These are phyloP conservation scores for Ceratobasidium theobromae DNA, from an alignment of 1,284 basidiomycete species.

Conservation along the genomic window DNA sequence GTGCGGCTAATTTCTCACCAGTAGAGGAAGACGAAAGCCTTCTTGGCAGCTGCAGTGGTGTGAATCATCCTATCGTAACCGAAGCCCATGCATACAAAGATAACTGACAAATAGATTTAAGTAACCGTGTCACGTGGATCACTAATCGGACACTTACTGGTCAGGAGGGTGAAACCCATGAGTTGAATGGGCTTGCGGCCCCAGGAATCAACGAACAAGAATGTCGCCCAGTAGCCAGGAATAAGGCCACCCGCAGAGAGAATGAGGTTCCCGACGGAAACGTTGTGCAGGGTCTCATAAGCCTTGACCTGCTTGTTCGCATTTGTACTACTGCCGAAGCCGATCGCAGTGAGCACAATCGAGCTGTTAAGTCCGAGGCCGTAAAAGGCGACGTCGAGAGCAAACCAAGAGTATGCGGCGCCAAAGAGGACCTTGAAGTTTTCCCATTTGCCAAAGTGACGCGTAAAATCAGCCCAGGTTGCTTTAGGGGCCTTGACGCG, in stretches of 20 bases:
- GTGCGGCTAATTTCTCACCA: slow-evolving; percentile 43
- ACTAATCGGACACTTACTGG: slow-evolving; percentile 46
- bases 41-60: slow-evolving; percentile 54
- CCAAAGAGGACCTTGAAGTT: slow-evolving; percentile 48
- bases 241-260: slow-evolving; percentile 55
- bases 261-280: slow-evolving; percentile 55
- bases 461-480: slow-evolving; percentile 60
- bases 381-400: slow-evolving; percentile 72
- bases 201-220: slow-evolving; percentile 69
- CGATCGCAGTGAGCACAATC: slow-evolving; percentile 56
- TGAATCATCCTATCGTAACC: slow-evolving; percentile 66
- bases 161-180: slow-evolving; percentile 73
- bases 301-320: slow-evolving; percentile 42
- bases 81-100: slow-evolving; percentile 56
- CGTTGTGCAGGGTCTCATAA: slow-evolving; percentile 46
- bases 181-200: slow-evolving; percentile 72
- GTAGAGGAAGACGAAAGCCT: slow-evolving; percentile 73
- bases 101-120: slow-evolving; percentile 33
- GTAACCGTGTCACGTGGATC: neutral
- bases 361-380: slow-evolving; percentile 80
- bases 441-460: slow-evolving; percentile 49
- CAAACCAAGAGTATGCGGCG: slow-evolving; percentile 71
- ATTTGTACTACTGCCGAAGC: slow-evolving; percentile 45
- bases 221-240: slow-evolving; percentile 73
- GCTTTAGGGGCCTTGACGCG: slow-evolving; percentile 67